Evolutionary conservation across 1,284 basidiomycete genomes (phyloP).

Genomic region (Trichosporon sp.): DNA sequence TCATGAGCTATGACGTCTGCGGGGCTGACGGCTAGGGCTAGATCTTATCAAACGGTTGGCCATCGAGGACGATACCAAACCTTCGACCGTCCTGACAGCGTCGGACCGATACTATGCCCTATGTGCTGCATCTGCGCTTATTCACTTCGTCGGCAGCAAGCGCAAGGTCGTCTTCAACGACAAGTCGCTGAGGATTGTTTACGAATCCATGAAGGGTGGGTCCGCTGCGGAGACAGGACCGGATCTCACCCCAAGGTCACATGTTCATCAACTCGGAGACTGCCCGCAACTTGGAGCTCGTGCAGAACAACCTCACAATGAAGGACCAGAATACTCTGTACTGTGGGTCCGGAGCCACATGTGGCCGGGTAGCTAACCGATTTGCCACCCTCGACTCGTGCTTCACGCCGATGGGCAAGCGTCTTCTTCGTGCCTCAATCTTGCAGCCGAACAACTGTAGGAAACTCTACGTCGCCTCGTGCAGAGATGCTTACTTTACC

Average conservation of each 20-base stretch:
- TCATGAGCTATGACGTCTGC: not conserved
- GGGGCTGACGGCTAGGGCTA: slow-evolving; percentile 55
- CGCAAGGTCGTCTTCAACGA: slow-evolving; percentile 66
- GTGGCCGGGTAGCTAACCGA: slow-evolving; percentile 10
- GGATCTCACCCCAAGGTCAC: slow-evolving; percentile 56
- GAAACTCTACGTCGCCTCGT: slow-evolving; percentile 12
- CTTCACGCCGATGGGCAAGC: slow-evolving; percentile 78
- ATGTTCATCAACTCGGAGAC: slow-evolving; percentile 90
- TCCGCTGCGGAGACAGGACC: slow-evolving; percentile 2
- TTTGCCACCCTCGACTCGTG: slow-evolving; percentile 66
- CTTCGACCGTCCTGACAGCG: slow-evolving; percentile 66
- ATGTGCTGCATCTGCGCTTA: slow-evolving; percentile 74
- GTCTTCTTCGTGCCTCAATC: slow-evolving; percentile 73
- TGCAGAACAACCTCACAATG: slow-evolving; percentile 64
- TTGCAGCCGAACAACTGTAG: slow-evolving; percentile 74
- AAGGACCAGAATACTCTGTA: slow-evolving; percentile 66
- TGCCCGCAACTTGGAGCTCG: slow-evolving; percentile 78
- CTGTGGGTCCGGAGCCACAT: slow-evolving; percentile 55
- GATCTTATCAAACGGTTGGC: slow-evolving; percentile 70
- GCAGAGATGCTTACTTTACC: not conserved
- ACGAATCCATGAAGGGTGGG: slow-evolving; percentile 62
- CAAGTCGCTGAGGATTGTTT: slow-evolving; percentile 71
- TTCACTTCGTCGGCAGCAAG: slow-evolving; percentile 68
- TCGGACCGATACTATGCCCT: slow-evolving; percentile 84
- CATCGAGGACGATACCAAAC: slow-evolving; percentile 68